Base-by-base conservation (phyloP, 306 rosid genomes). In the Coriaria nepalensis region DNA sequence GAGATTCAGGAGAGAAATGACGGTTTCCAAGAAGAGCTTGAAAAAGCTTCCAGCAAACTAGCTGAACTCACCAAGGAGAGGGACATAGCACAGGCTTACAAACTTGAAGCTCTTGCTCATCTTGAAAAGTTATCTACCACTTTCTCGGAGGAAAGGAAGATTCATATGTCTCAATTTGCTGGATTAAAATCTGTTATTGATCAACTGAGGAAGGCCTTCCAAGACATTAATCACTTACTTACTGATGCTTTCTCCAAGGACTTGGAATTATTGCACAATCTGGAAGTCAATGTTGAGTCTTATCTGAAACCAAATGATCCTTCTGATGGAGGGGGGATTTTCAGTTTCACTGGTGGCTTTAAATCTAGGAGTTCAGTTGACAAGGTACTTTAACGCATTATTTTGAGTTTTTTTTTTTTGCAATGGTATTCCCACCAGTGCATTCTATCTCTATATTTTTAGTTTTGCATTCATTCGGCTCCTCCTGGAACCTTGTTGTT, bases 1-100 rank as follows among this genome's bases (percentile, higher is more conserved):
- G 98, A 90, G 73, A 95, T 82, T 59, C 96, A 90, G 79, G 98
- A 90, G 63, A 90, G 94, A 68, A 90, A 85, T 73, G 98, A 90
- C 52, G 57, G 66, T 72, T 81, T 85, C 58, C 98, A 81, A 61
- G 98, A 90, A 62, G 94, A 90, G 75, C 76, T 81, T 2, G 78
- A 71, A 43, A 77, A 73, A 57, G 72, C 68, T 64, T 69, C 61
- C 4, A 48, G 45, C 46, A 93, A 84, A 72, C 79, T 90, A 67
- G 65, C 73, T 52, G 69, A 65, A 59, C 59, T 75, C 59, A 71
- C 77, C 57, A 79, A 58, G 68, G 87, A 73, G 63, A 79, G 78
- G 73, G 78, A 79, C 73, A 55, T 62, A 50, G 73, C 87, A 4
- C 81, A 79, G 70, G 79, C 75, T 51, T 72, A 75, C 60, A 77